These are phyloP conservation scores for Ulota crispa DNA, from an alignment of 225 moss, liverwort and hornwort genomes.

Conservation along the genomic window DNA sequence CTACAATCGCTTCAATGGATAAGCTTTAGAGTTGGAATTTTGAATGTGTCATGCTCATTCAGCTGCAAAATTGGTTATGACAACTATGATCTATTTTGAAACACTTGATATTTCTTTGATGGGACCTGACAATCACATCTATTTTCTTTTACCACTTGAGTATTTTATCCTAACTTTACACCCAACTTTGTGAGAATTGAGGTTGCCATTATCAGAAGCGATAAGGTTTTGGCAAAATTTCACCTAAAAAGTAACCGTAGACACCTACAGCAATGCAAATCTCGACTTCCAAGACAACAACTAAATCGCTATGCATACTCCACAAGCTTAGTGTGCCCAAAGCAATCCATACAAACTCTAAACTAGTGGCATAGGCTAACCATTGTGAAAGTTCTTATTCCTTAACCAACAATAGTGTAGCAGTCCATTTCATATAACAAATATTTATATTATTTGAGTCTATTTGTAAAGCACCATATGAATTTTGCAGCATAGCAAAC, in stretches of 20 bases:
- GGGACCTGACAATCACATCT: no score
- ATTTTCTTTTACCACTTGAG: no score
- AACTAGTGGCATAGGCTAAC: not conserved
- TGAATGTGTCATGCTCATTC: constrained; percentile 68
- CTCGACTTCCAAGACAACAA: no score
- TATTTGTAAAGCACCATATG: not conserved
- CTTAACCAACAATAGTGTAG: not conserved
- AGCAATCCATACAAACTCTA: constrained; percentile 54
- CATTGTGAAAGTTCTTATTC: not conserved
- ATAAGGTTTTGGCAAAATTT: no score
- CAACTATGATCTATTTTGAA: no score
- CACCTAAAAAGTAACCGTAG: no score
- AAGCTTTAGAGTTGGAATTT: constrained; percentile 63
- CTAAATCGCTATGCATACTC: constrained; percentile 25
- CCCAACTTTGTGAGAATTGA: no score
- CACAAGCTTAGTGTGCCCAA: constrained; percentile 66
- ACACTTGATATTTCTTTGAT: no score
- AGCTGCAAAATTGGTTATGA: not conserved
- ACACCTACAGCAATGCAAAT: no score
- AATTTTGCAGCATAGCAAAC: no score
- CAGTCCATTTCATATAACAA: not conserved
- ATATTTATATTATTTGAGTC: not conserved
- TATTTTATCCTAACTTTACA: no score
- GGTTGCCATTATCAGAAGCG: no score
- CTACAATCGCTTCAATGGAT: constrained; percentile 67